Conservation (phyloP, 495 filamentous ascomycete genomes). For the Lasiosphaeria hispida region DNA sequence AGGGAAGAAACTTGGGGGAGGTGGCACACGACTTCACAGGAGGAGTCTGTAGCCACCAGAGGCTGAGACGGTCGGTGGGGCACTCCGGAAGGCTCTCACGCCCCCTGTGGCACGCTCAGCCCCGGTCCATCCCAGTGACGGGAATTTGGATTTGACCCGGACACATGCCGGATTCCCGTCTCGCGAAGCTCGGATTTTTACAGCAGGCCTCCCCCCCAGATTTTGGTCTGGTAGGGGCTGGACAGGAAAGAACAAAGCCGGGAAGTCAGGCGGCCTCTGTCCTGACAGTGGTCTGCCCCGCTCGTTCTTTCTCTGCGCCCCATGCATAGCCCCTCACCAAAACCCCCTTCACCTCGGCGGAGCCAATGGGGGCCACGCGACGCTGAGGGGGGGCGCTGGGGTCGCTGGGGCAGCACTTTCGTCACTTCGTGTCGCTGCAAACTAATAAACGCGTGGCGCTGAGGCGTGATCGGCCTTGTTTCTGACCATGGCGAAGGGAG, state of each 20-base stretch:
- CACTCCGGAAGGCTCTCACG: no score
- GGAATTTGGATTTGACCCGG: no score
- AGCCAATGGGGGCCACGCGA: background rate
- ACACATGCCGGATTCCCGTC: no score
- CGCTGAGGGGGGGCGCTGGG: background rate
- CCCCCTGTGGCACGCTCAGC: no score
- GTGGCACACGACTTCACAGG: no score
- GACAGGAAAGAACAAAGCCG: background rate
- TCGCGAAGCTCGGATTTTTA: no score
- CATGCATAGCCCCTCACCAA: background rate
- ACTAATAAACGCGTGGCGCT: background rate
- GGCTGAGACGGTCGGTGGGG: no score
- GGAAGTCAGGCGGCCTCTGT: background rate
- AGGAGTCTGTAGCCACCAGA: no score
- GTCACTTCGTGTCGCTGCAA: background rate
- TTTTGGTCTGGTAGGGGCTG: background rate
- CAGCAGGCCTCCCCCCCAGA: background rate
- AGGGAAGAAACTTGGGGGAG: no score
- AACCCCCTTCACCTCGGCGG: background rate
- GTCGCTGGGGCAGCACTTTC: no score
- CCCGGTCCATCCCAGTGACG: no score
- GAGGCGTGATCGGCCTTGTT: background rate
- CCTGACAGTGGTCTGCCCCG: background rate
- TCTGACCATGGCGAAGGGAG: background rate
- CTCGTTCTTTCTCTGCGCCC: conserved; percentile 1